phyloP scores from a whole-genome alignment of 768 basidiomycete genomes.

The Cystofilobasidium capitatum region DNA sequence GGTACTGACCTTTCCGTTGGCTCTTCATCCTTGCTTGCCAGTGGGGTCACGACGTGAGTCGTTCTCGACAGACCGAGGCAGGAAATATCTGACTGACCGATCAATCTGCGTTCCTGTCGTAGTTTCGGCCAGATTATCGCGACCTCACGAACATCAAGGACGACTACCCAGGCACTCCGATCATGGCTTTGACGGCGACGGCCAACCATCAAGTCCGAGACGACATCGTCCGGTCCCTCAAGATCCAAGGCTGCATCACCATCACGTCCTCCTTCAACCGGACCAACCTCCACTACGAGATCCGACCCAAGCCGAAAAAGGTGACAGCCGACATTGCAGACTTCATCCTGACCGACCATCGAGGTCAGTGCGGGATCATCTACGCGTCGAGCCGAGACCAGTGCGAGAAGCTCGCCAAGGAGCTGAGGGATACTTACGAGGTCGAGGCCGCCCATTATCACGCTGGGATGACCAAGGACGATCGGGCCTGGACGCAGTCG shows the following conservation, averaged over 20 bases:
- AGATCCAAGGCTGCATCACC: conserved; percentile 51
- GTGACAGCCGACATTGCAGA: conserved; percentile 52
- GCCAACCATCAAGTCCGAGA: conserved; percentile 66
- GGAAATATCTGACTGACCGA: conserved; percentile 47
- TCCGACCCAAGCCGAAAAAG: conserved; percentile 50
- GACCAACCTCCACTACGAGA: conserved; percentile 70
- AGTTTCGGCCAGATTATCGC: conserved; percentile 39
- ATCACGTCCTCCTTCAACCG: conserved; percentile 86
- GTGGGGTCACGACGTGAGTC: conserved; percentile 88
- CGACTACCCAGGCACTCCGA: conserved; percentile 67
- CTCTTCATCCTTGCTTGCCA: conserved; percentile 35
- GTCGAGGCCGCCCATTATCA: conserved; percentile 73
- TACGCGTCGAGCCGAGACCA: conserved; percentile 63
- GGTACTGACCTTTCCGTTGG: neutral
- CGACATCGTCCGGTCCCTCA: conserved; percentile 66
- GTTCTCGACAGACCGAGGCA: neutral
- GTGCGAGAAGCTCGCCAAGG: conserved; percentile 71
- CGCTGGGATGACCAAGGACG: conserved; percentile 58
- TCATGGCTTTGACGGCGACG: conserved; percentile 95
- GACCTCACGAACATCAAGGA: conserved; percentile 56
- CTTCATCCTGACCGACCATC: conserved; percentile 56
- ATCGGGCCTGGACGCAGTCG: conserved; percentile 54
- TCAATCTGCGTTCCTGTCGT: neutral
- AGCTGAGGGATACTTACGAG: conserved; percentile 49
- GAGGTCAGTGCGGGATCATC: conserved; percentile 59